Evolutionary conservation across 352 stramenopile species (phyloP).

Genomic region (Blastocystis sp.): DNA sequence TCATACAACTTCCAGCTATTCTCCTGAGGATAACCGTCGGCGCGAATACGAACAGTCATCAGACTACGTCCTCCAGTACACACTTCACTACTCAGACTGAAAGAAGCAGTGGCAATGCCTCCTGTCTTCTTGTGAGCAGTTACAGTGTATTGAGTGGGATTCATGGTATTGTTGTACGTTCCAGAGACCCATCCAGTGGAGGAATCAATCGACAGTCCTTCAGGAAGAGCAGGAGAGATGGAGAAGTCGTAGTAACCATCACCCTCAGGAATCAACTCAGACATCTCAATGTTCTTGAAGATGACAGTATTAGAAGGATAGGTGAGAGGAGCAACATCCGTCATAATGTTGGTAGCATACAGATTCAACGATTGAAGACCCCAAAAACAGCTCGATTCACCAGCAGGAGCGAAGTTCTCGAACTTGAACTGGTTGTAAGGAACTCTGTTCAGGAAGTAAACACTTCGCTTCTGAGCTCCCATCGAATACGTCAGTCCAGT

Average conservation of each 20-base stretch:
- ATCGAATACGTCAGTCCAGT: background rate
- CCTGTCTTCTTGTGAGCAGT: background rate
- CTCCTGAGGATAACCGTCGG: background rate
- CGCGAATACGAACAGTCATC: background rate
- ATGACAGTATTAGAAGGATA: background rate
- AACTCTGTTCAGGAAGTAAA: background rate
- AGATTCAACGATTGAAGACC: background rate
- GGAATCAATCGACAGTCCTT: background rate
- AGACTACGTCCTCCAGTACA: background rate
- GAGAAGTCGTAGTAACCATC: background rate
- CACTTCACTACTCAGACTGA: background rate
- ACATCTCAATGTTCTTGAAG: conserved; percentile 18
- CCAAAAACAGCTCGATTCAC: background rate
- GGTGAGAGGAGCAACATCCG: background rate
- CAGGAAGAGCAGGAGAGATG: background rate
- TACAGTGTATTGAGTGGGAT: background rate
- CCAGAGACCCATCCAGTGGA: background rate
- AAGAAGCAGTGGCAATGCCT: background rate
- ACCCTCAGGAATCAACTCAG: background rate
- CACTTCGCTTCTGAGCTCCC: background rate
- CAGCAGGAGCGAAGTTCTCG: background rate
- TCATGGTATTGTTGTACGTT: background rate
- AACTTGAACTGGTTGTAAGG: background rate
- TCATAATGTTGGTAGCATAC: background rate
- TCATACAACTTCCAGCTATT: background rate